Conservation (phyloP, 305 asterid species). For the Coffea humblotiana region DNA sequence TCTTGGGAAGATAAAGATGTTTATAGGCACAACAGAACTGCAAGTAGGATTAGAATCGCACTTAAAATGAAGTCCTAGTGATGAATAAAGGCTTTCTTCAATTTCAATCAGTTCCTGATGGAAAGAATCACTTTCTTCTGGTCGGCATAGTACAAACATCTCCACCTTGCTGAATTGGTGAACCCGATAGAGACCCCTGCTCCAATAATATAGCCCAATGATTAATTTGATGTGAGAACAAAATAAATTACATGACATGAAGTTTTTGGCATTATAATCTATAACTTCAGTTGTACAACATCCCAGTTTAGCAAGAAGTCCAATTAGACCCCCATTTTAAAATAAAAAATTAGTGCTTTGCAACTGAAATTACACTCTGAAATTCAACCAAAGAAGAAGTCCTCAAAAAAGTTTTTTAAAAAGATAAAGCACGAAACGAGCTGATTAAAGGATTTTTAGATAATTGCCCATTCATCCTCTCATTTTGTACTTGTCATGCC, state of each 20-base stretch:
- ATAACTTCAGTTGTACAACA: not conserved
- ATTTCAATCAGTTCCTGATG: constrained; percentile 74
- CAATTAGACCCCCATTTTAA: not conserved
- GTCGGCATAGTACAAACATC: constrained; percentile 88
- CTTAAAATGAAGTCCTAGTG: constrained; percentile 92
- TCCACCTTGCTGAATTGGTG: constrained; percentile 99
- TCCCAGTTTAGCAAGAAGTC: not conserved
- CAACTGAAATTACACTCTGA: not conserved
- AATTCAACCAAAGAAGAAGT: not conserved
- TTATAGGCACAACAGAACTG: not conserved
- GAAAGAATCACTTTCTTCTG: constrained; percentile 77
- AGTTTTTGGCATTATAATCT: not conserved
- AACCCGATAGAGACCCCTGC: constrained; percentile 95
- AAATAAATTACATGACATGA: not conserved
- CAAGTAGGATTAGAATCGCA: constrained; percentile 25
- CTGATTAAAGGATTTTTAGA: no score
- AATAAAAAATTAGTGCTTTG: not conserved
- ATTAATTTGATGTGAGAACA: constrained; percentile 19
- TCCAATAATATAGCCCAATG: constrained; percentile 25
- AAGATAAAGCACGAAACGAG: not conserved
- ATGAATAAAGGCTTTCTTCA: constrained; percentile 80
- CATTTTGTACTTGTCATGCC: not conserved
- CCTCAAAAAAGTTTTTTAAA: not conserved
- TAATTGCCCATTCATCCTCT: not conserved
- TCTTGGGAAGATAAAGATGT: not conserved